phyloP scores from a whole-genome alignment of 1,139 yeast species.

The Suhomyces terraborum region DNA sequence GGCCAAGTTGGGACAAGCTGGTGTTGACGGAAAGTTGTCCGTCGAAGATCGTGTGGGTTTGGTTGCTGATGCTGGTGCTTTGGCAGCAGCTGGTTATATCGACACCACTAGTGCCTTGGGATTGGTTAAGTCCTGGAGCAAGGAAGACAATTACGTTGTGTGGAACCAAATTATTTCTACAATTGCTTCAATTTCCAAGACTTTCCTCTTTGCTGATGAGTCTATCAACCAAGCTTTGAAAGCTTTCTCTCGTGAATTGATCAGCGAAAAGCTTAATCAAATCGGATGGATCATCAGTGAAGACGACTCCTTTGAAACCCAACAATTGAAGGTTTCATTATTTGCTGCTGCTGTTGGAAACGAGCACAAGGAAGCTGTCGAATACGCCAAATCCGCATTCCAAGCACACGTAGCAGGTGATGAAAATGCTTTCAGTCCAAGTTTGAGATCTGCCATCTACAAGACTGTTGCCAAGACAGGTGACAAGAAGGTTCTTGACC shows the following conservation, averaged over 20 bases:
- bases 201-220: constrained; percentile 72
- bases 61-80: constrained; percentile 78
- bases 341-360: constrained; percentile 69
- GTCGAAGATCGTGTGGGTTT: constrained; percentile 86
- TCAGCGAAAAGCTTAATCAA: constrained; percentile 55
- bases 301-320: constrained; percentile 67
- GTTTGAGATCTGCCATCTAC: constrained; percentile 74
- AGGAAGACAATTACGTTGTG: constrained; percentile 70
- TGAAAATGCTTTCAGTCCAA: constrained; percentile 68
- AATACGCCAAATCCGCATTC: constrained; percentile 59
- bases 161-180: constrained; percentile 71
- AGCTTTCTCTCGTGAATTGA: constrained; percentile 59
- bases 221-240: constrained; percentile 57
- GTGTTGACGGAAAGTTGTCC: constrained; percentile 62
- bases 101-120: constrained; percentile 65
- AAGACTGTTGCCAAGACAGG: constrained; percentile 68
- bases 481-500: constrained; percentile 61
- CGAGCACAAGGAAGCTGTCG: constrained; percentile 56
- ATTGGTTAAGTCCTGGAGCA: constrained; percentile 67
- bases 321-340: constrained; percentile 73
- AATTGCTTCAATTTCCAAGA: constrained; percentile 56
- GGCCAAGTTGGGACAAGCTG: constrained; percentile 71
- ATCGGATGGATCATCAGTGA: constrained; percentile 71
- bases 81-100: constrained; percentile 72
- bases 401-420: constrained; percentile 64